Base-by-base conservation (phyloP, 2,329 filamentous ascomycete genomes). In the Penicillium italicum region DNA sequence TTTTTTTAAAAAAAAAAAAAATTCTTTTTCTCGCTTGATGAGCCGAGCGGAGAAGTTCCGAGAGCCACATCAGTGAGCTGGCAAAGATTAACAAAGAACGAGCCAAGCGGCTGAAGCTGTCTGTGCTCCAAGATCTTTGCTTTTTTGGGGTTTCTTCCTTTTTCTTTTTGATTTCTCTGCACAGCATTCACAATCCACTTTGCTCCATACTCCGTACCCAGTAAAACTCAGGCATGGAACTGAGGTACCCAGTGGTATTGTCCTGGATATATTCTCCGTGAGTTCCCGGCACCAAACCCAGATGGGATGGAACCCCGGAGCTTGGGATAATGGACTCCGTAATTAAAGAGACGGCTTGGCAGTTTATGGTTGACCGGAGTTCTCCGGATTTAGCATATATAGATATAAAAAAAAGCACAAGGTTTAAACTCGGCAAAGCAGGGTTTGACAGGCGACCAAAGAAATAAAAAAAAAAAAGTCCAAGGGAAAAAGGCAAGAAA, bases 371-470 rank as follows among this genome's bases (percentile, higher is more conserved):
- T 28, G 6, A 9, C 2, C 28, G 28, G 28, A 30, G 28, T 30
- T 2, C 28, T 30, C 28, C 10, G 28, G 11, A 30, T 30, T 30
- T 30, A 5, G 28, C 11, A 30, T 30, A 30, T 30, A 30, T 30
- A 5, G 34, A 37, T 18, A 37, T 18, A 36, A 16, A 18, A 36
- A 36, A 36, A 24, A 33, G 31, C 26, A 22, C 47, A 56, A 44
- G 57, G 57, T 45, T 43, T 30, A 59, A 55, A 28, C 22, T 54
- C 56, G 58, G 56, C 30, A 33, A 36, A 34, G n/a, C n/a, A n/a
- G 31, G 34, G 44, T 28, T n/a, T 50, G 45, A 55, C 45, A 55
- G 24, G 24, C 40, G 40, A n/a, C n/a, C n/a, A 5, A 37, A 11
- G 34, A 8, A 11, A 36, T 36, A 8, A 18, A 36, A n/a, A 4